Base-by-base conservation (phyloP, 225 moss, liverwort and hornwort species). In the Physcomitrellopsis africana region DNA sequence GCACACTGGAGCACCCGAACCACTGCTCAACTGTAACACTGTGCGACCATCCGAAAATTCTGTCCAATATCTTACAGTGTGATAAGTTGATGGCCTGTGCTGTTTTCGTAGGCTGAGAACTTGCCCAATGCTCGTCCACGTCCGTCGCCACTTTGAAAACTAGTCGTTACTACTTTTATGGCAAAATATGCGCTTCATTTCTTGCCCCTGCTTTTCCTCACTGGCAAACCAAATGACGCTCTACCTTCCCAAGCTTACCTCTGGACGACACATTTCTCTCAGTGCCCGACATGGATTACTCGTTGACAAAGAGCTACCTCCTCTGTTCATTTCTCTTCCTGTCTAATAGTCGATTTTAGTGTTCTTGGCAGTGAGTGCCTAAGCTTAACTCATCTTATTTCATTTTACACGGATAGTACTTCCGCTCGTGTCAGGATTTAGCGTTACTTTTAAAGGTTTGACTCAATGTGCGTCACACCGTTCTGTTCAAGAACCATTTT, bases 151-250 rank as follows among this genome's bases (percentile, higher is more conserved):
- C 63, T 67, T 77, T 63, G 57, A 78, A 85, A 85, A 75, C 59
- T 81, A 85, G 85, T 59, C 85, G 85, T 85, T 85, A 60, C 85
- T 58, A 53, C 5, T 1, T 27, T 51, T 68, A 11, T 18, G 78
- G 75, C 81, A 72, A 9, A 29, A 75, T 58, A 16, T 45, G 11
- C 77, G 84, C 56, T 42, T 16, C n/a, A 73, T 41, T 43, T 27
- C 20, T 44, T 11, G 51, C 32, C 19, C 13, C 6, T 20, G 29
- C 41, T 29, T 22, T 10, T 53, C 24, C 13, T 43, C 60, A 55
- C 51, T 1, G 10, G 1, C 0, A 5, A 14, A 0, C 5, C 7
- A 52, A 65, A 27, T 26, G 41, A 51, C 45, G 0, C n/a, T 59
- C 27, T 22, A 37, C 9, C 67, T 18, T 23, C 49, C 15, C 23